A percentile compares a stretch with the other conserved stretches of the same genome.
These are phyloP conservation scores for Podospora pseudocomata DNA, from an alignment of 495 filamentous ascomycete genomes.

Conservation along the genomic window DNA sequence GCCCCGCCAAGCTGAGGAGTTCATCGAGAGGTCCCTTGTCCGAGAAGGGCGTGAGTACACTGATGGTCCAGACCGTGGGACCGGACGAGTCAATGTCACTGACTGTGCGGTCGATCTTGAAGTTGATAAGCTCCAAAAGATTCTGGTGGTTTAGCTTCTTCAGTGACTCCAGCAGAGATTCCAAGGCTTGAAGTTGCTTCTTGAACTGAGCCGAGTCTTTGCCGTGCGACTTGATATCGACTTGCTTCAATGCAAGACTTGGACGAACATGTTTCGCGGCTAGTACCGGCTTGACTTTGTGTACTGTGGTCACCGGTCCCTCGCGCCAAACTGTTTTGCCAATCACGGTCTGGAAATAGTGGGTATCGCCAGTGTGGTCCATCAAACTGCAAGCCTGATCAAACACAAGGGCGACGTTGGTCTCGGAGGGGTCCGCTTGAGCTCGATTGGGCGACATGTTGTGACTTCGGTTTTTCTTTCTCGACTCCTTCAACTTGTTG, in stretches of 20 bases:
- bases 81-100: constrained; percentile 36
- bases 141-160: constrained; percentile 74
- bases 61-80: constrained; percentile 65
- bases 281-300: constrained; percentile 63
- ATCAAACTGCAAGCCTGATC: constrained; percentile 63
- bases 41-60: constrained; percentile 69
- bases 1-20: constrained; percentile 70
- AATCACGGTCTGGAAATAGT: constrained; percentile 62
- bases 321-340: constrained; percentile 56
- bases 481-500: constrained; percentile 54
- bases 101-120: constrained; percentile 60
- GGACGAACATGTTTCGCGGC: constrained; percentile 50
- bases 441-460: constrained; percentile 27
- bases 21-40: constrained; percentile 81
- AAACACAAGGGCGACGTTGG: constrained; percentile 53
- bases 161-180: constrained; percentile 64
- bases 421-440: constrained; percentile 29
- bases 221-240: constrained; percentile 52
- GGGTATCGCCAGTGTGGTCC: constrained; percentile 51
- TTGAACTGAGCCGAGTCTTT: constrained; percentile 58
- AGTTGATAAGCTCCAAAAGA: constrained; percentile 72
- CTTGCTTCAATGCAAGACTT: constrained; percentile 68
- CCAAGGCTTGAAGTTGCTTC: constrained; percentile 62
- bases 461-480: constrained; percentile 41
- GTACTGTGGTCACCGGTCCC: constrained; percentile 58